Conservation (phyloP, 371 early-diverging fungal genomes). For the Lichtheimia ornata region DNA sequence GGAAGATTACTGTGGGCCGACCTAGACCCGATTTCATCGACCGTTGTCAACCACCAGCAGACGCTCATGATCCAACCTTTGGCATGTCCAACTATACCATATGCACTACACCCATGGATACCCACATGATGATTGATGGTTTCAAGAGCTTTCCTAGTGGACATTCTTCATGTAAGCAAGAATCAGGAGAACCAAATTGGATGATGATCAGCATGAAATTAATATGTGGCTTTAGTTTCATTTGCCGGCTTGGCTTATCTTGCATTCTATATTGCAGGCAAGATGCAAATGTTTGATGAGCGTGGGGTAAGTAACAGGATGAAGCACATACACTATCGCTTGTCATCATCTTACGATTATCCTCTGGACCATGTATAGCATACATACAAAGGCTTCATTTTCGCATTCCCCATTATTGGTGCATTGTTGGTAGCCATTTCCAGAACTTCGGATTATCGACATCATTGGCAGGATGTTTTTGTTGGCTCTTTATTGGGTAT, state of each 20-base stretch:
- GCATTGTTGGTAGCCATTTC: conserved; percentile 73
- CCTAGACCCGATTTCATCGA: conserved; percentile 92
- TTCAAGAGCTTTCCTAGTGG: conserved; percentile 94
- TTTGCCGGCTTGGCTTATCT: conserved; percentile 78
- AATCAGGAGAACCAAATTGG: background rate
- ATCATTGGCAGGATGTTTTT: conserved; percentile 85
- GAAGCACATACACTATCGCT: too few relatives aligned
- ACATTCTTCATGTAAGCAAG: conserved; percentile 73
- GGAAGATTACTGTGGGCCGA: conserved; percentile 63
- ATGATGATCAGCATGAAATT: conserved; percentile 1
- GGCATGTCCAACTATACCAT: conserved; percentile 59
- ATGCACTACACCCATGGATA: conserved; percentile 39
- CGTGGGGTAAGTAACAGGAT: conserved; percentile 40
- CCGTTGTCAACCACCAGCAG: conserved; percentile 75
- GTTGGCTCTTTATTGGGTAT: conserved; percentile 59
- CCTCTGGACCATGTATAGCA: conserved; percentile 28
- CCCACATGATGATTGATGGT: conserved; percentile 73
- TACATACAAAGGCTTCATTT: conserved; percentile 67
- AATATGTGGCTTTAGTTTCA: conserved; percentile 39
- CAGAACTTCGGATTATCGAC: conserved; percentile 77
- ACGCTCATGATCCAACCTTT: conserved; percentile 53
- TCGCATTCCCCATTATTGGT: conserved; percentile 60
- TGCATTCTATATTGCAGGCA: conserved; percentile 72
- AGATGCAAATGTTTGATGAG: conserved; percentile 68
- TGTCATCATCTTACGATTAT: too few relatives aligned